A percentile compares a stretch with the other conserved stretches of the same genome.
These are phyloP conservation scores for Fusarium acutatum DNA, from an alignment of 2,329 filamentous ascomycete species.

Conservation along the genomic window DNA sequence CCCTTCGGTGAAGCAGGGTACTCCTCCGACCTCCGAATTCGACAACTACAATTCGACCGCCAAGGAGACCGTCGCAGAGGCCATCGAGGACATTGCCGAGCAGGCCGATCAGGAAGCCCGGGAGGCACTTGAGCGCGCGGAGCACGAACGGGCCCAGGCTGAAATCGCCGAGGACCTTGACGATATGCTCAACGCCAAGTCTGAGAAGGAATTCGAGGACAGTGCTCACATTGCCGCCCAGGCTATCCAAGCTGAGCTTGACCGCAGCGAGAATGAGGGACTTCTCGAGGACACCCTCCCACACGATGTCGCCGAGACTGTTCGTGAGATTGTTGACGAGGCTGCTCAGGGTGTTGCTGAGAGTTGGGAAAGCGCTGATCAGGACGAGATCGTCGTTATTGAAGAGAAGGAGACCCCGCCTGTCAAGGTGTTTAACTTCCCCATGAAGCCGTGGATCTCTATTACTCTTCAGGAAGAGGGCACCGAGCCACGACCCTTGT, in stretches of 20 bases:
- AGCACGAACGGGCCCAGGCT: slow-evolving; percentile 58
- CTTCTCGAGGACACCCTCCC: slow-evolving; percentile 60
- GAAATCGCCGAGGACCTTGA: slow-evolving; percentile 58
- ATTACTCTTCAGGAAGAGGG: slow-evolving; percentile 75
- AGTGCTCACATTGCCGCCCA: slow-evolving; percentile 56
- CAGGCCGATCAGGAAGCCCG: slow-evolving; percentile 65
- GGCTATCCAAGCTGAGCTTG: slow-evolving; percentile 62
- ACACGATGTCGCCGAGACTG: slow-evolving; percentile 51
- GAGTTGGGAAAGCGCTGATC: slow-evolving; percentile 89
- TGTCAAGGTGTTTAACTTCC: slow-evolving; percentile 91
- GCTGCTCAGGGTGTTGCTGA: slow-evolving; percentile 73
- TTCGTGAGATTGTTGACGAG: slow-evolving; percentile 53
- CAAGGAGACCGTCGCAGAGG: slow-evolving; percentile 76
- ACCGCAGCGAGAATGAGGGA: slow-evolving; percentile 61
- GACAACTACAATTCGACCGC: slow-evolving; percentile 51
- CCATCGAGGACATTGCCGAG: slow-evolving; percentile 70
- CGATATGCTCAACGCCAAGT: slow-evolving; percentile 59
- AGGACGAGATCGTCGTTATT: slow-evolving; percentile 70
- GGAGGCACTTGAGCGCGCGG: slow-evolving; percentile 68
- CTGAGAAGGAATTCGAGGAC: slow-evolving; percentile 63
- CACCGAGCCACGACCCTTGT: slow-evolving; percentile 65
- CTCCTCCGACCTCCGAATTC: slow-evolving; percentile 45
- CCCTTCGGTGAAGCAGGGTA: slow-evolving; percentile 40
- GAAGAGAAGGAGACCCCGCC: slow-evolving; percentile 72
- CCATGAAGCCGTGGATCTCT: slow-evolving; percentile 94